These are phyloP conservation scores for Phyllosticta citriasiana DNA, from an alignment of 2,329 filamentous ascomycete genomes.

Conservation along the genomic window DNA sequence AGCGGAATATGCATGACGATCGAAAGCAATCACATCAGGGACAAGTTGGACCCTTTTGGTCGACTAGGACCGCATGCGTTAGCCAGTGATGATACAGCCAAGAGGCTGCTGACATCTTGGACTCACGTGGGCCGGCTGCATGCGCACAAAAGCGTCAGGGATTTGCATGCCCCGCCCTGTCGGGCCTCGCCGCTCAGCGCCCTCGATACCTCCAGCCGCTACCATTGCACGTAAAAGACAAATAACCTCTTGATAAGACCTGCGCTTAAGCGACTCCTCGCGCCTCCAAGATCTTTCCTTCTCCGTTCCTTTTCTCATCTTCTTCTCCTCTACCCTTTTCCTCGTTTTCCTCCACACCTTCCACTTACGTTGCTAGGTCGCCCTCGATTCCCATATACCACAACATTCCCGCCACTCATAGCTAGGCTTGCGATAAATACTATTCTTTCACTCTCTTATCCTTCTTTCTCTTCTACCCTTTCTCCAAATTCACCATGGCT, in stretches of 20 bases:
- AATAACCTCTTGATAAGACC: slow-evolving; percentile 8
- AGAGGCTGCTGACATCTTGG: not conserved
- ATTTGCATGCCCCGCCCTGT: slow-evolving; percentile 6
- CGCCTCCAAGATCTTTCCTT: not conserved
- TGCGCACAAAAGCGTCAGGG: not conserved
- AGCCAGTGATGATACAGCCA: not conserved
- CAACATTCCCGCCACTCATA: not conserved
- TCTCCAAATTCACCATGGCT: slow-evolving; percentile 39
- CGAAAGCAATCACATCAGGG: not conserved
- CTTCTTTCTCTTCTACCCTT: not conserved
- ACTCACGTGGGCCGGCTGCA: slow-evolving; percentile 5
- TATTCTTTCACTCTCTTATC: not conserved
- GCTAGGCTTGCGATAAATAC: not conserved
- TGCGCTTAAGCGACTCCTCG: not conserved
- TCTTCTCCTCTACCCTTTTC: not conserved
- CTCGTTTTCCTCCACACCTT: not conserved
- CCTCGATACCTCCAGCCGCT: not conserved
- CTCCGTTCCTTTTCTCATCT: not conserved
- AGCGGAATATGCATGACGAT: not conserved
- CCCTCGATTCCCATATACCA: not conserved
- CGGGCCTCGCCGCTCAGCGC: slow-evolving; percentile 11
- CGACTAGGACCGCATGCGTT: not conserved
- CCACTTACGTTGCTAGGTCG: not conserved
- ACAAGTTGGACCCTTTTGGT: not conserved
- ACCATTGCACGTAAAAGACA: slow-evolving; percentile 3